Evolutionary conservation across 2,329 filamentous ascomycete species (phyloP).

Genomic region (Lachnellula subtilissima): DNA sequence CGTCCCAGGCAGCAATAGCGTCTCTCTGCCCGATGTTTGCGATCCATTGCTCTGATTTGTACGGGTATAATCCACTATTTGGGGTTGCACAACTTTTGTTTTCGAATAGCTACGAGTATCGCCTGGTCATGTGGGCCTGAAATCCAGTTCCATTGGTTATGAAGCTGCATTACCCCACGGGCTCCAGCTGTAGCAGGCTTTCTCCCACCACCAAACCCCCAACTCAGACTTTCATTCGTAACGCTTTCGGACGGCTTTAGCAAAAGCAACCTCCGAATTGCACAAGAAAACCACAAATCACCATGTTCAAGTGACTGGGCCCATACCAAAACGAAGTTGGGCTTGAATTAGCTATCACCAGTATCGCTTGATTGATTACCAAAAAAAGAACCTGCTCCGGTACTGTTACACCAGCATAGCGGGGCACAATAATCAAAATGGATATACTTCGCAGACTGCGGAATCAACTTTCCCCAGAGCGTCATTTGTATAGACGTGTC

Average conservation of each 20-base stretch:
- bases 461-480: background rate
- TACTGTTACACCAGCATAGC: background rate
- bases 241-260: background rate
- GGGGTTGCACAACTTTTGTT: background rate
- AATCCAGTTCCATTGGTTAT: background rate
- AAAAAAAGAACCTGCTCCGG: background rate
- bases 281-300: too few species aligned
- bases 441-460: background rate
- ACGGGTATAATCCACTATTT: background rate
- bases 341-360: too few species aligned
- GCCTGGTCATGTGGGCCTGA: background rate
- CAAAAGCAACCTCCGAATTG: background rate
- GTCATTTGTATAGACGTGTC: background rate
- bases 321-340: too few species aligned
- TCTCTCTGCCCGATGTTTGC: background rate
- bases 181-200: background rate
- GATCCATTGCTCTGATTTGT: background rate
- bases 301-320: too few species aligned
- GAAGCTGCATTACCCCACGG: constrained; percentile 1
- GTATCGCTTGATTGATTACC: too few species aligned
- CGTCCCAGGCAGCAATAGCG: background rate
- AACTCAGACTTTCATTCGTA: background rate
- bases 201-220: background rate
- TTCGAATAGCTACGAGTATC: background rate
- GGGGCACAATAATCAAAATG: background rate